Percentiles rank a stretch among this genome's conserved stretches.
Conservation (phyloP, 257 asterid species). For the Nicotiana paniculata region DNA sequence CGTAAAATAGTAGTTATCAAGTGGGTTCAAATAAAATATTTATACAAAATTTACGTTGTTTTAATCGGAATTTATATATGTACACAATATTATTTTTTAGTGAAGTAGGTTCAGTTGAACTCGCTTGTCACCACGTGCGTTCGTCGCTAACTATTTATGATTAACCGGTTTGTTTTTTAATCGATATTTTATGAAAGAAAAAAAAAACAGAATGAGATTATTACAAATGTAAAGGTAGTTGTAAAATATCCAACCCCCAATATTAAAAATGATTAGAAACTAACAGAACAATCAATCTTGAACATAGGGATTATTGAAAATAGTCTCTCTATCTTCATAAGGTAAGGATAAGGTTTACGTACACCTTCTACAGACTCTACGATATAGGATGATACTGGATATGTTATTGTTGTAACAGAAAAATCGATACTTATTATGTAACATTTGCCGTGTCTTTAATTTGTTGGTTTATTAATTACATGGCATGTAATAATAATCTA, state of each 20-base stretch:
- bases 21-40: no score
- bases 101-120: no score
- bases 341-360: no score
- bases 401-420: no score
- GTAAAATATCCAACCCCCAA: neutral
- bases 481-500: neutral
- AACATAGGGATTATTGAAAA: no score
- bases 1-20: no score
- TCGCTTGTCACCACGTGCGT: no score
- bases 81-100: no score
- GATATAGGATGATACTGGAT: no score
- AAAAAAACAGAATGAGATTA: neutral
- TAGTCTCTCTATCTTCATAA: no score
- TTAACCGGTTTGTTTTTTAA: neutral
- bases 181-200: neutral
- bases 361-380: rapidly evolving
- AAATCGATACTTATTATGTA: neutral
- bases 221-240: neutral
- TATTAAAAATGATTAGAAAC: neutral
- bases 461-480: neutral
- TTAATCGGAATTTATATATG: no score
- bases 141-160: neutral
- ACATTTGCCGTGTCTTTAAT: neutral
- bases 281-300: neutral
- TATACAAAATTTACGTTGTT: no score